These are phyloP conservation scores for Martensiomyces pterosporus DNA, from an alignment of 192 early-diverging fungal genomes.

Conservation along the genomic window DNA sequence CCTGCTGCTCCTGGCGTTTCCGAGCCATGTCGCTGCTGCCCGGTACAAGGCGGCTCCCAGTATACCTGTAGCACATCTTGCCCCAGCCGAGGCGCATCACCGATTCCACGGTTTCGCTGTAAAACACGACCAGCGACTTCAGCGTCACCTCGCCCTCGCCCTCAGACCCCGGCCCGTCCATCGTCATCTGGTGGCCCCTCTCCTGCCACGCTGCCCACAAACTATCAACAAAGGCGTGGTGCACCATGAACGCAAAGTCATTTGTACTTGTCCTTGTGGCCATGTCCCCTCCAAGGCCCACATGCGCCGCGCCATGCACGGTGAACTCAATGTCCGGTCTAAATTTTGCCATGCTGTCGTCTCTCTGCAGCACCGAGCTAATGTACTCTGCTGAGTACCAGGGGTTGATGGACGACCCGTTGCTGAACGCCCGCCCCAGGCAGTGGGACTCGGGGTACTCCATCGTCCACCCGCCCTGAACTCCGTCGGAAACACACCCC, in stretches of 20 bases:
- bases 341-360: constrained; percentile 1
- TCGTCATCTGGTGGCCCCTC: background rate
- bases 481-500: background rate
- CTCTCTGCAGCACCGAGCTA: background rate
- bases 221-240: constrained; percentile 9
- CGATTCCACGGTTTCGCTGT: background rate
- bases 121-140: background rate
- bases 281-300: constrained; percentile 16
- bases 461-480: background rate
- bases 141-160: constrained; percentile 1
- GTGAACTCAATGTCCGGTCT: constrained; percentile 1
- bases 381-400: background rate
- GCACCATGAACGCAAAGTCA: constrained; percentile 9
- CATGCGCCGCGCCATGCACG: constrained; percentile 4
- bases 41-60: no score
- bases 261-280: constrained; percentile 1
- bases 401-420: background rate
- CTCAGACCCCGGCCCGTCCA: background rate
- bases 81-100: background rate
- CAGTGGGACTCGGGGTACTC: background rate
- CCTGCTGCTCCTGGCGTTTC: constrained; percentile 1
- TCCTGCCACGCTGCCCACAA: constrained; percentile 15
- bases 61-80: background rate
- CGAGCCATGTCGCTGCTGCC: no score
- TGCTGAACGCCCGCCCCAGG: background rate